These are phyloP conservation scores for Kluyveromyces aestuarii DNA, from an alignment of 805 yeast genomes.

Conservation along the genomic window DNA sequence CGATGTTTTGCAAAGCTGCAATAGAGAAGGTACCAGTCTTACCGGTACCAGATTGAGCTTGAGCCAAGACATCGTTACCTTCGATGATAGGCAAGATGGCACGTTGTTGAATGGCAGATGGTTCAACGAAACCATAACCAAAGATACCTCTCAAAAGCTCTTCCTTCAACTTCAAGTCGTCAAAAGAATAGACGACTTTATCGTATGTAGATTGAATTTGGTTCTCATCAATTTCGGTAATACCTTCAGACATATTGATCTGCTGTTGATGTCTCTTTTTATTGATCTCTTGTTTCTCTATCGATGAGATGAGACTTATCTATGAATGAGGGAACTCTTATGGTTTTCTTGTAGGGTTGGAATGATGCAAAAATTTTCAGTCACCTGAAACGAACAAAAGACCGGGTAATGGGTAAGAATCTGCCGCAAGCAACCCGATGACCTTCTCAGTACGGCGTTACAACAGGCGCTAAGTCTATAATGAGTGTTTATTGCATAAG, in stretches of 20 bases:
- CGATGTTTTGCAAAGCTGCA: conserved; percentile 66
- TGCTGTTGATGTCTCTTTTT: conserved; percentile 1
- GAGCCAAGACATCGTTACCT: conserved; percentile 94
- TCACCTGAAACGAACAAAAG: conserved; percentile 12
- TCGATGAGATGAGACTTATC: background rate
- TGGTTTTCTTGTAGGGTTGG: background rate
- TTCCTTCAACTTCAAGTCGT: conserved; percentile 69
- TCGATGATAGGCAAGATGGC: conserved; percentile 92
- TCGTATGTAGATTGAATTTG: conserved; percentile 93
- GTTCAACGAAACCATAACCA: conserved; percentile 90
- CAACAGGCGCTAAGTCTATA: background rate
- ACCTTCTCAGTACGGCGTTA: background rate
- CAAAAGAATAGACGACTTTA: conserved; percentile 72
- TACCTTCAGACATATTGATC: conserved; percentile 44
- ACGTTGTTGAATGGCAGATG: conserved; percentile 96
- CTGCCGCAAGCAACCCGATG: background rate
- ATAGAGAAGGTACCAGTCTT: conserved; percentile 97
- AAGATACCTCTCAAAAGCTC: conserved; percentile 55
- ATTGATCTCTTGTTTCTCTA: background rate
- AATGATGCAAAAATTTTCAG: conserved; percentile 1
- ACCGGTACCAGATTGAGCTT: conserved; percentile 99
- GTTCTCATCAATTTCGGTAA: conserved; percentile 71
- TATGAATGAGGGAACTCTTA: background rate
- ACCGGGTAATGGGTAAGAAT: background rate
- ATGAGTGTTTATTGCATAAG: background rate